phyloP scores from a whole-genome alignment of 495 filamentous ascomycete species.

The Chaetomium tenue region DNA sequence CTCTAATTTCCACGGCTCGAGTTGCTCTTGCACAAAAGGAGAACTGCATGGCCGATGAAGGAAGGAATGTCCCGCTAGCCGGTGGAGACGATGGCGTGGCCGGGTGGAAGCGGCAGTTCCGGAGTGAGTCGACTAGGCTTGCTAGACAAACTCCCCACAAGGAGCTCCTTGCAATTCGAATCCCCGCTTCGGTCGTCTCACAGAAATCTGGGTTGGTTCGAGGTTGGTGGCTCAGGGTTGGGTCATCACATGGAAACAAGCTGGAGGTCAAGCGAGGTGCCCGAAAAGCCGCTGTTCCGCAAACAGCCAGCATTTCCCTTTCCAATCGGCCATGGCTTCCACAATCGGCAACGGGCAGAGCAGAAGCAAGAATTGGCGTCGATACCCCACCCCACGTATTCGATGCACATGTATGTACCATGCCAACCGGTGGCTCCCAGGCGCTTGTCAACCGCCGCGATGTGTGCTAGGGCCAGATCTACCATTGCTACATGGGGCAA shows the following conservation, averaged over 20 bases:
- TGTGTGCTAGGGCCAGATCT: slow-evolving; percentile 11
- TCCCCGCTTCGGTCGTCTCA: slow-evolving; percentile 9
- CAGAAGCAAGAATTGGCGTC: not conserved
- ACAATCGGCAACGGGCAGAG: not conserved
- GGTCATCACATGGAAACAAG: slow-evolving; percentile 4
- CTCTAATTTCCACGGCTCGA: not conserved
- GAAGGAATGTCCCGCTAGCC: not conserved
- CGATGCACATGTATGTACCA: no score
- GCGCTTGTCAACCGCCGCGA: slow-evolving; percentile 20
- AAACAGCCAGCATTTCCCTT: slow-evolving; percentile 4
- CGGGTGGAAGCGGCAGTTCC: slow-evolving; percentile 1
- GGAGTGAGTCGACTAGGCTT: not conserved
- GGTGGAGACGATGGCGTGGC: slow-evolving; percentile 6
- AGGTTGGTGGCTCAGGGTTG: no score
- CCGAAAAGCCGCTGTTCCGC: slow-evolving; percentile 7
- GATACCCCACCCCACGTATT: no score
- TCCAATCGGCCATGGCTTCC: slow-evolving; percentile 1
- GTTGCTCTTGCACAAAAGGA: not conserved
- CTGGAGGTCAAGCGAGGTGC: not conserved
- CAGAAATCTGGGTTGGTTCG: not conserved
- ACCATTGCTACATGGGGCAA: slow-evolving; percentile 10
- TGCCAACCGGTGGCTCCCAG: not conserved
- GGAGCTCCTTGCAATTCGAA: slow-evolving; percentile 13
- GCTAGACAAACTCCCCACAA: slow-evolving; percentile 11
- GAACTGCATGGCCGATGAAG: not conserved